Evolutionary conservation across 2,329 filamentous ascomycete genomes (phyloP), one percentile per base, ranked within the genome.

Genomic region (Fragosphaeria purpurea): DNA sequence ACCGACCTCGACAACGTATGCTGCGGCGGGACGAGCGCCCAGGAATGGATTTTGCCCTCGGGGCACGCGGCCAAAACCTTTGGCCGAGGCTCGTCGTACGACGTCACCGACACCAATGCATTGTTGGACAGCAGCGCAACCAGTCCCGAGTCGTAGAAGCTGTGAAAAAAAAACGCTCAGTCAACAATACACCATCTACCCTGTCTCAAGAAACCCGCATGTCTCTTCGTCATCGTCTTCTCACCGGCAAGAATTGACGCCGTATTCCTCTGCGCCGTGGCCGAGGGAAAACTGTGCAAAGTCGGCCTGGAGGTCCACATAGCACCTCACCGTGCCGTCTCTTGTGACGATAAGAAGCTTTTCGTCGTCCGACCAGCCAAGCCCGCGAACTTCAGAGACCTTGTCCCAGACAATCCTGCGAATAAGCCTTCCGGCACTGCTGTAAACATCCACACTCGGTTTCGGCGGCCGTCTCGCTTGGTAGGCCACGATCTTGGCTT

Each of bases 321-420:
- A 96, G 65, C 88, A 93, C 53, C 90, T 79, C 42, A 97, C 91
- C 1, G 83, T 91, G 31, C 93, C 93, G 62, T 98, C 91, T 48
- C 86, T 80, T 8, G 89, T 88, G 47, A 97, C 82, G 0, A 96
- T 85, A 4, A 98, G 72, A 44, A 98, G 76, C 63, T 86, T 85
- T 73, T 98, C 93, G 57, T 96, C 88, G 61, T 95, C 91, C 22
- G 90, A 95, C 93, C 93, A 98, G 37, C 93, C 93, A 22, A 98
- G 75, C 2, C 88, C 89, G 65, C 84, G 86, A 62, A 98, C 87
- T 9, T 57, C 53, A 4, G 82, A 74, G 44, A 88, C 88, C 68
- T 90, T 88, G 60, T 97, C 91, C 90, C 91, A 97, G 64, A 85
- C 80, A 57, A 96, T 88, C 63, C 80, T 82, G 60, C 85, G 83